phyloP scores from a whole-genome alignment of 768 basidiomycete genomes.

The Boletus vermiculosoides region DNA sequence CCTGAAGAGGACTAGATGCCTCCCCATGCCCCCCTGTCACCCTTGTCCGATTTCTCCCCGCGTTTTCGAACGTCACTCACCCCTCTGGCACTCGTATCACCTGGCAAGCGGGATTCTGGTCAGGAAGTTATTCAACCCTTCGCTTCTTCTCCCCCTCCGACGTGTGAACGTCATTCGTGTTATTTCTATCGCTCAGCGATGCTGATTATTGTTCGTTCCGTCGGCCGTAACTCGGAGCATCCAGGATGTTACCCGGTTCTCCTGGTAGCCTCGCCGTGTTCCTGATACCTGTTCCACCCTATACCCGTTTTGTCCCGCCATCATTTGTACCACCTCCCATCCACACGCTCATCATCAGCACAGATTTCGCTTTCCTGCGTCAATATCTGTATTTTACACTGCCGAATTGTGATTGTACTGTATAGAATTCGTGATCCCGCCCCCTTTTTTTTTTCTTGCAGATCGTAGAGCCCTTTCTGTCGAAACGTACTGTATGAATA shows the following conservation, averaged over 20 bases:
- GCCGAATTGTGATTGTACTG: constrained; percentile 9
- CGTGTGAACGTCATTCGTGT: constrained; percentile 14
- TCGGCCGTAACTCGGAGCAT: constrained; percentile 13
- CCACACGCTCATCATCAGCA: constrained; percentile 19
- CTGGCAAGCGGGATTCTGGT: constrained; percentile 22
- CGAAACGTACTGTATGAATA: constrained; percentile 5
- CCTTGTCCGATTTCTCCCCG: neutral
- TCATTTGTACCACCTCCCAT: constrained; percentile 28
- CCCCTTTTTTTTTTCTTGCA: neutral
- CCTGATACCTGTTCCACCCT: constrained; percentile 33
- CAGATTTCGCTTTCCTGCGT: constrained; percentile 13
- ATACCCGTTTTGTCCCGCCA: constrained; percentile 28
- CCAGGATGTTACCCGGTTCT: constrained; percentile 16
- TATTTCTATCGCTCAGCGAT: constrained; percentile 17
- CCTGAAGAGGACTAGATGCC: constrained; percentile 30
- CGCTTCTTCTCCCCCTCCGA: constrained; percentile 6
- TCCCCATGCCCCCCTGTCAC: neutral
- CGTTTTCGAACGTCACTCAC: neutral
- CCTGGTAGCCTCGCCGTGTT: constrained; percentile 17
- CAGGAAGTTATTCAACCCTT: constrained; percentile 10
- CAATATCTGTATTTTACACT: constrained; percentile 22
- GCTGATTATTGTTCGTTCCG: constrained; percentile 26
- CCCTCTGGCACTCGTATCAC: constrained; percentile 8
- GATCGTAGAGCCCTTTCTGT: constrained; percentile 7
- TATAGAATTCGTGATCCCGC: constrained; percentile 12